Conservation (phyloP, 2,329 filamentous ascomycete genomes). For the Fonsecaea multimorphosa region DNA sequence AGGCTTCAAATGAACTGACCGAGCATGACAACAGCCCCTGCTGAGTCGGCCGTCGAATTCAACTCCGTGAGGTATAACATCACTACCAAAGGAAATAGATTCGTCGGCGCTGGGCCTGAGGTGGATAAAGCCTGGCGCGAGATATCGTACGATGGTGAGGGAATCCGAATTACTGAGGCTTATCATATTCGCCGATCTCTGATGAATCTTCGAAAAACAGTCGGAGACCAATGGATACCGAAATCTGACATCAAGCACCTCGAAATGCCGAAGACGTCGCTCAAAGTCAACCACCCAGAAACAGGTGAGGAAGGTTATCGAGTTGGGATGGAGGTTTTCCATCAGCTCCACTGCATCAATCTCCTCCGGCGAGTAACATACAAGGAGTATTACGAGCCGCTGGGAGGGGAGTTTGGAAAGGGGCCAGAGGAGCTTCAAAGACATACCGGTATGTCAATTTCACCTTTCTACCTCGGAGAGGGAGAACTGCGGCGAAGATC, state of each 20-base stretch:
- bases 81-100: conserved; percentile 52
- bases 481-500: conserved; percentile 37
- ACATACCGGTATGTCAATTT: conserved; percentile 61
- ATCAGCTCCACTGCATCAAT: conserved; percentile 62
- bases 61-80: conserved; percentile 59
- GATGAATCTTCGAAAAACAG: conserved; percentile 1
- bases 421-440: conserved; percentile 51
- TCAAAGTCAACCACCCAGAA: conserved; percentile 62
- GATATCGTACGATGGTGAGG: conserved; percentile 56
- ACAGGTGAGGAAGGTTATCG: conserved; percentile 65
- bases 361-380: conserved; percentile 57
- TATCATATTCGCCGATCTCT: not conserved
- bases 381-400: conserved; percentile 51
- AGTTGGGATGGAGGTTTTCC: conserved; percentile 65
- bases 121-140: conserved; percentile 65
- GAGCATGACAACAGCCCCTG: conserved; percentile 45
- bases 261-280: conserved; percentile 57
- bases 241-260: conserved; percentile 61
- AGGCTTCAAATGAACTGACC: conserved; percentile 27
- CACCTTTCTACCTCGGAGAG: conserved; percentile 44
- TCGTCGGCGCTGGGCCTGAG: conserved; percentile 62
- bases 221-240: conserved; percentile 67
- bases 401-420: conserved; percentile 57
- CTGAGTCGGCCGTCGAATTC: conserved; percentile 56
- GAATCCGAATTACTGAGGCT: not conserved